Evolutionary conservation across 2,329 filamentous ascomycete genomes (phyloP), one percentile per base, ranked within the genome.

Genomic region (Juglanconis oblonga): DNA sequence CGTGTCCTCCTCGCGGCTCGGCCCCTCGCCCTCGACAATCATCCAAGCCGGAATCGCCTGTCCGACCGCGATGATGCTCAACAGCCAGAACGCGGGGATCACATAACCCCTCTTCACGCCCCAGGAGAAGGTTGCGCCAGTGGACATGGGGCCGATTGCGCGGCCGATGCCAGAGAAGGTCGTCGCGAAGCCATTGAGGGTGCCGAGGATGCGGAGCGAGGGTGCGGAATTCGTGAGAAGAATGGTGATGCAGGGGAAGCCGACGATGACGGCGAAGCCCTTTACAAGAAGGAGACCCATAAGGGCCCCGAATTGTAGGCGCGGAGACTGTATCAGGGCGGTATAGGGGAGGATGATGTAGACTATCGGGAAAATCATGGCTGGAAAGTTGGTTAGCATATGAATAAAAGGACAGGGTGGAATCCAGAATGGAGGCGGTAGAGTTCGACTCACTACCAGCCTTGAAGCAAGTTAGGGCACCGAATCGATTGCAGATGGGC

Each of bases 221-320:
- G 81, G 76, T 4, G 92, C 92, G 9, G 88, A 91, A 74, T 97
- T 97, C 33, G 93, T 97, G 42, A 98, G 82, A 52, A 98, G 80
- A 67, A 98, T 97, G 5, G 91, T 96, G 32, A 85, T 88, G 68
- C 91, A 95, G 0, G 95, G 94, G 71, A 97, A 97, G 1, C 89
- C 89, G 68, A 97, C 88, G 64, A 96, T 95, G 61, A 87, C 86
- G 44, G 83, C 85, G 57, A 90, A 82, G 9, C 89, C 88, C 72
- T 96, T 96, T 68, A 87, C 66, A 47, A 91, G 74, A 79, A 97
- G 87, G 42, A 96, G 76, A 0, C 74, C 61, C 58, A 92, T 80
- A 53, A 96, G 79, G n/a, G 77, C 82, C 1, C 77, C 73, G 67
- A 89, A 83, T 56, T 90, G 89, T 3, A 68, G 50, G 0, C 62